phyloP scores from a whole-genome alignment of 2,329 filamentous ascomycete genomes.

The Leptoxyphium fumago region DNA sequence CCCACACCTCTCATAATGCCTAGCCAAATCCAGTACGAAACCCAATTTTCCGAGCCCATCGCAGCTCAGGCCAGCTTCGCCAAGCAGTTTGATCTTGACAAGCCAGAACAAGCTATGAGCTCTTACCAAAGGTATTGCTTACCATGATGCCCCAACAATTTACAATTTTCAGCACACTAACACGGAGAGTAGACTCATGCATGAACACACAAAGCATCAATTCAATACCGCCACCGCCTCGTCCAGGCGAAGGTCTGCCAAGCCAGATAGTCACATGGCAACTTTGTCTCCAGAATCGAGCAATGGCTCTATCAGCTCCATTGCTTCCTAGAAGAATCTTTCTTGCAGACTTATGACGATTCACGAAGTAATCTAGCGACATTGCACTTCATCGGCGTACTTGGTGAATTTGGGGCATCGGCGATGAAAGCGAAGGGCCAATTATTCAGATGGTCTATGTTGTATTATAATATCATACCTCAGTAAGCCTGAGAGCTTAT shows the following conservation, averaged over 20 bases:
- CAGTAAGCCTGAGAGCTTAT: too few species aligned
- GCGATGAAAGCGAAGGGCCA: too few species aligned
- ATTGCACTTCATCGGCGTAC: too few species aligned
- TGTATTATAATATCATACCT: too few species aligned
- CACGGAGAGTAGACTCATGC: conserved; percentile 27
- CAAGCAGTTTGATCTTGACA: conserved; percentile 27
- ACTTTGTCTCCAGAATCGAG: conserved; percentile 12
- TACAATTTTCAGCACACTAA: not conserved
- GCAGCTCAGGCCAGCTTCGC: conserved; percentile 29
- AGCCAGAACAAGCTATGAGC: conserved; percentile 26
- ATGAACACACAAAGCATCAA: conserved; percentile 35
- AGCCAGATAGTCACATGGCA: conserved; percentile 5
- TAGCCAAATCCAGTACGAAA: conserved; percentile 14
- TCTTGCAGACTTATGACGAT: too few species aligned
- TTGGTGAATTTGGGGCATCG: too few species aligned
- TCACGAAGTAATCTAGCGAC: too few species aligned
- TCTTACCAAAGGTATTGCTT: conserved; percentile 28
- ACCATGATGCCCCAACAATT: not conserved
- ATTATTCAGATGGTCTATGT: too few species aligned
- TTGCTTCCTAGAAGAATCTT: conserved; percentile 6
- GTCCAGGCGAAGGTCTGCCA: conserved; percentile 25
- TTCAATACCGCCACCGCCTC: conserved; percentile 31
- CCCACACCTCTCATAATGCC: conserved; percentile 10
- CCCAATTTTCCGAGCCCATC: conserved; percentile 27
- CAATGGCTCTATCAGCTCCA: conserved; percentile 15